phyloP scores from a whole-genome alignment of 768 basidiomycete genomes.

The Pleurotus ostreatus region DNA sequence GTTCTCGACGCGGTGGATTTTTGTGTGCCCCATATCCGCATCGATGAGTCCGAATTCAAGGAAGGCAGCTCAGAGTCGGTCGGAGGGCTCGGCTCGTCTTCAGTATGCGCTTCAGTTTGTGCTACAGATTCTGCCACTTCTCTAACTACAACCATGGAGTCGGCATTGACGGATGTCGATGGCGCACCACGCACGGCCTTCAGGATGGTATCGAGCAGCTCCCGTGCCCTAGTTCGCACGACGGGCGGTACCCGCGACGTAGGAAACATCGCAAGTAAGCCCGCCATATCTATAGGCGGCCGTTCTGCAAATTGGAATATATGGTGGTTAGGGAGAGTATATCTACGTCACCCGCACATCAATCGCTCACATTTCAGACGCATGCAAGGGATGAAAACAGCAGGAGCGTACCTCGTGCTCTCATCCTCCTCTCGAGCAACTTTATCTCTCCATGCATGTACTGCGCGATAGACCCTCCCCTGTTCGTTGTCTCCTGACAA shows the following conservation, averaged over 20 bases:
- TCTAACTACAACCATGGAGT: background rate
- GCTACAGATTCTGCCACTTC: background rate
- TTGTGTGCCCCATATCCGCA: background rate
- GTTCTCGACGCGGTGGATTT: background rate
- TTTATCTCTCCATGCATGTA: conserved; percentile 83
- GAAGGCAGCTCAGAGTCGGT: background rate
- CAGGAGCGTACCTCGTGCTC: conserved; percentile 53
- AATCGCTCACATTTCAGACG: background rate
- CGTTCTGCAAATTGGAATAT: conserved; percentile 72
- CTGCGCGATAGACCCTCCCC: conserved; percentile 59
- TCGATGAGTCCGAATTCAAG: background rate
- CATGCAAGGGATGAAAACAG: background rate
- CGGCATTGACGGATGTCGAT: background rate
- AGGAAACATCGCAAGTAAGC: conserved; percentile 55
- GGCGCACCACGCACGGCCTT: background rate
- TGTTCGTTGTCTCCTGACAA: conserved; percentile 35
- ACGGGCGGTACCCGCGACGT: conserved; percentile 50
- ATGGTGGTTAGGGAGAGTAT: conserved; percentile 71
- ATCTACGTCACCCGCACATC: conserved; percentile 35
- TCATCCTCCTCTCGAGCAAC: conserved; percentile 84
- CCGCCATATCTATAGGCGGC: conserved; percentile 61
- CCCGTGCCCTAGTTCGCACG: conserved; percentile 56
- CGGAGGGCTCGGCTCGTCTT: too few relatives aligned
- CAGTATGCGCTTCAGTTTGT: too few relatives aligned
- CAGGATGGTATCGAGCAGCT: conserved; percentile 57